These are phyloP conservation scores for Alternaria postmessia DNA, from an alignment of 2,329 filamentous ascomycete species.

Conservation along the genomic window DNA sequence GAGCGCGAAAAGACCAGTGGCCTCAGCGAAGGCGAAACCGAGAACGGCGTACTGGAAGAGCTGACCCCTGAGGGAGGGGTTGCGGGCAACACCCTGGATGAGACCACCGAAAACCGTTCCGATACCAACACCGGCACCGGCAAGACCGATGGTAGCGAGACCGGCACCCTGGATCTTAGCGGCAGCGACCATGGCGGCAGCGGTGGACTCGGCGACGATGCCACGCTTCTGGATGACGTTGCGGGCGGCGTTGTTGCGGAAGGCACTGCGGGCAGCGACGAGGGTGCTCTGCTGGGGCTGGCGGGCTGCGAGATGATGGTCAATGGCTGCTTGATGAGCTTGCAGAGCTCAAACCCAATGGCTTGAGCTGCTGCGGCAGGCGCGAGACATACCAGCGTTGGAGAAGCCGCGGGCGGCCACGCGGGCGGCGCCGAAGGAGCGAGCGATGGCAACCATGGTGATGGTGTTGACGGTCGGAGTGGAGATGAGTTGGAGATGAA, in stretches of 20 bases:
- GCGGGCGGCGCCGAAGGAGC: constrained; percentile 52
- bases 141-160: constrained; percentile 85
- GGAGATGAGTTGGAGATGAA: constrained; percentile 52
- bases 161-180: constrained; percentile 55
- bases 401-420: constrained; percentile 52
- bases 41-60: constrained; percentile 97
- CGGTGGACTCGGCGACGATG: constrained; percentile 54
- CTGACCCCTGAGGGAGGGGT: constrained; percentile 93
- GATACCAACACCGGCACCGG: constrained; percentile 93
- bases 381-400: constrained; percentile 50
- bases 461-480: constrained; percentile 45
- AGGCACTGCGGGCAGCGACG: constrained; percentile 51
- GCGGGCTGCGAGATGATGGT: constrained; percentile 44
- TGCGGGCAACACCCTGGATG: constrained; percentile 88
- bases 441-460: constrained; percentile 53
- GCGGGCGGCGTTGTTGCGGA: constrained; percentile 53
- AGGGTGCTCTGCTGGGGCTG: constrained; percentile 49
- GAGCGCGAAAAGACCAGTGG: constrained; percentile 72
- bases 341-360: constrained; percentile 38
- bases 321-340: constrained; percentile 43
- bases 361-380: constrained; percentile 43
- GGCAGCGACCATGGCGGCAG: constrained; percentile 54
- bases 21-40: constrained; percentile 94
- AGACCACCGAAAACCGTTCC: constrained; percentile 92
- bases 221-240: constrained; percentile 52